phyloP scores from a whole-genome alignment of 2,329 filamentous ascomycete genomes.

The Exophiala bonariae region DNA sequence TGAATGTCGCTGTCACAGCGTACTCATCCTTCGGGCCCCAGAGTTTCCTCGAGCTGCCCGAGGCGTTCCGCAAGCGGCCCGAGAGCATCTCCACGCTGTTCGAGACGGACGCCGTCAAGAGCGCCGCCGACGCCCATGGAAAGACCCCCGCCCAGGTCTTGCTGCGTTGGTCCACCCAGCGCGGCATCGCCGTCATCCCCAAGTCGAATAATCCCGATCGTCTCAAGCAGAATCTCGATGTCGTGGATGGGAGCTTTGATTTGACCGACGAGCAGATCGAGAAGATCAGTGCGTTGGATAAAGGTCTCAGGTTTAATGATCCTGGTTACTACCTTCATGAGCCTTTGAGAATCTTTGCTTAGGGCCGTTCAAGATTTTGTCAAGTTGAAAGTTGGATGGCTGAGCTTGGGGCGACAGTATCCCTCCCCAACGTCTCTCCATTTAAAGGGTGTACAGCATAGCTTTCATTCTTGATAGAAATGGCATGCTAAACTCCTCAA shows the following conservation, averaged over 20 bases:
- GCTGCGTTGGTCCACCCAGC: conserved; percentile 83
- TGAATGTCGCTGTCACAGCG: conserved; percentile 13
- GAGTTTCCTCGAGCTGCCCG: conserved; percentile 1
- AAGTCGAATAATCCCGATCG: conserved; percentile 64
- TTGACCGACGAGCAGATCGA: conserved; percentile 7
- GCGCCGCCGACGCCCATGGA: conserved; percentile 66
- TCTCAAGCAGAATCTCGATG: conserved; percentile 23
- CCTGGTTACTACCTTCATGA: conserved; percentile 1
- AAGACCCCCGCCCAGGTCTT: conserved; percentile 81
- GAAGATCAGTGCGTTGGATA: conserved; percentile 9
- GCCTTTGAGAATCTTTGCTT: too few relatives aligned
- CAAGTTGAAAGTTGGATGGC: too few relatives aligned
- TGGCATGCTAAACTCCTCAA: too few relatives aligned
- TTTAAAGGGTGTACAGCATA: too few relatives aligned
- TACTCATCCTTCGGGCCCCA: conserved; percentile 52
- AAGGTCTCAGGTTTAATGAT: conserved; percentile 15
- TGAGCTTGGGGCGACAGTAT: too few relatives aligned
- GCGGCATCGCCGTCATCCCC: conserved; percentile 76
- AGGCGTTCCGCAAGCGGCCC: too few relatives aligned
- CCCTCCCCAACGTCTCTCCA: too few relatives aligned
- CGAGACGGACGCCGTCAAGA: conserved; percentile 64
- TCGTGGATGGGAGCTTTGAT: conserved; percentile 8
- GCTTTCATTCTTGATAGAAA: too few relatives aligned
- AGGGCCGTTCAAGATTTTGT: too few relatives aligned
- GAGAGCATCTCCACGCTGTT: conserved; percentile 56